Evolutionary conservation across 169 alveolate species (phyloP).

Genomic region (Ichthyophthirius multifiliis): DNA sequence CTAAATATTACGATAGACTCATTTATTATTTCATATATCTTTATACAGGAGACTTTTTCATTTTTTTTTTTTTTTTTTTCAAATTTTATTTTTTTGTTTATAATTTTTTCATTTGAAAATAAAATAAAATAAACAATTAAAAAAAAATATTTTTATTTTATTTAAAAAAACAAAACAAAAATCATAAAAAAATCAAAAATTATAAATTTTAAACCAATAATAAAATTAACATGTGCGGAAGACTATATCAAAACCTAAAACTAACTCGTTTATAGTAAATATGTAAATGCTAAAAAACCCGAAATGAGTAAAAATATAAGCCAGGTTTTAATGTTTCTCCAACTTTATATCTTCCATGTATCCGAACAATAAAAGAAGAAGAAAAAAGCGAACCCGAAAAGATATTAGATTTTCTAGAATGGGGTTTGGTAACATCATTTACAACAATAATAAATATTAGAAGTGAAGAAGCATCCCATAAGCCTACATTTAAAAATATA

Average conservation of each 20-base stretch:
- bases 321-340: constrained; percentile 32
- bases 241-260: constrained; percentile 20
- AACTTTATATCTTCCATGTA: constrained; percentile 34
- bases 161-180: too few species aligned
- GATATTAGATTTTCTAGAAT: constrained; percentile 20
- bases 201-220: background rate
- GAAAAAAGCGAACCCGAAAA: constrained; percentile 2
- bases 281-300: background rate
- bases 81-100: too few species aligned
- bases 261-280: background rate
- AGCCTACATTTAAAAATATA: constrained; percentile 29
- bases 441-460: constrained; percentile 21
- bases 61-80: too few species aligned
- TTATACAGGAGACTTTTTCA: too few species aligned
- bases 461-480: constrained; percentile 27
- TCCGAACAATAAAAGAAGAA: background rate
- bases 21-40: too few species aligned
- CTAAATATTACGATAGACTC: too few species aligned
- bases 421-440: constrained; percentile 32
- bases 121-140: too few species aligned
- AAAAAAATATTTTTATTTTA: too few species aligned
- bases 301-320: constrained; percentile 4
- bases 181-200: background rate
- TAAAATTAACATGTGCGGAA: constrained; percentile 33
- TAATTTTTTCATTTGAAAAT: too few species aligned